Evolutionary conservation across 164 flowering plant species (phyloP).

Genomic region (Piper betle): DNA sequence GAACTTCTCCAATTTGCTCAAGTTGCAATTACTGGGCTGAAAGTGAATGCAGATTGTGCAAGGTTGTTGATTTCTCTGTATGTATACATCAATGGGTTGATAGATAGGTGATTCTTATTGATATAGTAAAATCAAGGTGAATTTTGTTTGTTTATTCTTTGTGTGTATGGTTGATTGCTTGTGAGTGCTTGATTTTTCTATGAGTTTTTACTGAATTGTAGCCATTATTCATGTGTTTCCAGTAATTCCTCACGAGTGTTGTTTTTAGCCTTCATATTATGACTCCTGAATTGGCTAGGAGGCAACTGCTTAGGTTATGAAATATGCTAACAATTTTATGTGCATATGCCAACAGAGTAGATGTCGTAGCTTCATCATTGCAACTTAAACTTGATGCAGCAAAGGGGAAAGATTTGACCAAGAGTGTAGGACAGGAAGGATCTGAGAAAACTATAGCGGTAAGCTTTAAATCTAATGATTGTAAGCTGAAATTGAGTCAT

Average conservation of each 20-base stretch:
- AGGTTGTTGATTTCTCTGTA: conserved; percentile 33
- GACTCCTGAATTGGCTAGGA: too few relatives aligned
- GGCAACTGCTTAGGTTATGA: too few relatives aligned
- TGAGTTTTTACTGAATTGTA: not conserved
- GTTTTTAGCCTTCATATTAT: too few relatives aligned
- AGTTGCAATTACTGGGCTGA: conserved; percentile 81
- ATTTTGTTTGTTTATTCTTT: too few relatives aligned
- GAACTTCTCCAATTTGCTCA: conserved; percentile 97
- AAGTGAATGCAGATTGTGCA: conserved; percentile 61
- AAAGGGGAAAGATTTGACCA: conserved; percentile 15
- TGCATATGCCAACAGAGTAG: conserved; percentile 50
- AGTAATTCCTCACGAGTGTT: too few relatives aligned
- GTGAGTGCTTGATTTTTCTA: not conserved
- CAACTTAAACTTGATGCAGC: conserved; percentile 44
- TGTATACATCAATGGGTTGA: not conserved
- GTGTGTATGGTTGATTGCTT: too few relatives aligned
- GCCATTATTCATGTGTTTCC: not conserved
- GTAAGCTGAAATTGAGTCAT: conserved; percentile 36
- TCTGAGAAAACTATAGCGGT: conserved; percentile 13
- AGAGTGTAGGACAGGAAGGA: conserved; percentile 21
- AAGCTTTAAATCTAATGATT: conserved; percentile 17
- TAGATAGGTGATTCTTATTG: not conserved
- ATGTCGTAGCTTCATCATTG: conserved; percentile 50
- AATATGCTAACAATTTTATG: too few relatives aligned
- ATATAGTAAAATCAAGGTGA: too few relatives aligned